phyloP scores from a whole-genome alignment of 2,329 filamentous ascomycete species.

The Epichloe festucae region DNA sequence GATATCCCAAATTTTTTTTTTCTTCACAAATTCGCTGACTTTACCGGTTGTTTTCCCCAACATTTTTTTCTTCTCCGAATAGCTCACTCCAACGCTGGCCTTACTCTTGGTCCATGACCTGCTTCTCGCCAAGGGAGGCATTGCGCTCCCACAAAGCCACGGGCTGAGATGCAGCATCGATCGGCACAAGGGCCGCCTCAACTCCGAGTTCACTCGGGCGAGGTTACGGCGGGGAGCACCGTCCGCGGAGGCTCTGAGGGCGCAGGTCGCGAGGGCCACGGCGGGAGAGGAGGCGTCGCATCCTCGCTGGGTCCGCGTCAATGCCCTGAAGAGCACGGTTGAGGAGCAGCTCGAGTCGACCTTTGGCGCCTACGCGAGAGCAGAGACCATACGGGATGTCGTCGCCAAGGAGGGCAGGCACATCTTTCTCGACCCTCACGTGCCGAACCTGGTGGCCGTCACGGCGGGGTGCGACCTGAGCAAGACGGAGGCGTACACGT shows the following conservation, averaged over 20 bases:
- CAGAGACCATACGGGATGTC: slow-evolving; percentile 43
- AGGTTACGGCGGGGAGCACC: slow-evolving; percentile 59
- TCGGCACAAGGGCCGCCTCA: slow-evolving; percentile 67
- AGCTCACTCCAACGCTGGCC: slow-evolving; percentile 71
- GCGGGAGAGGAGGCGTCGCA: slow-evolving; percentile 43
- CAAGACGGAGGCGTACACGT: slow-evolving; percentile 58
- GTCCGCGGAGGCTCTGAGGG: slow-evolving; percentile 52
- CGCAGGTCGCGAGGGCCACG: slow-evolving; percentile 39
- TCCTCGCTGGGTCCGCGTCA: slow-evolving; percentile 88
- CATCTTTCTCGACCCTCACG: slow-evolving; percentile 63
- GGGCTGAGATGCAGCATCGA: slow-evolving; percentile 64
- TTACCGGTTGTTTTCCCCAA: not conserved
- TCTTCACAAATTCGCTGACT: not conserved
- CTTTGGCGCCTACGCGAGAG: slow-evolving; percentile 51
- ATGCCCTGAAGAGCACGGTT: slow-evolving; percentile 60
- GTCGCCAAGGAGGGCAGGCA: slow-evolving; percentile 32
- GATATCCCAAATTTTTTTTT: not conserved
- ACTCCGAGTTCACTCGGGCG: slow-evolving; percentile 70
- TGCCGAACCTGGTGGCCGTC: slow-evolving; percentile 74
- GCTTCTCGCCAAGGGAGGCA: slow-evolving; percentile 65
- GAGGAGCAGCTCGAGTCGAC: slow-evolving; percentile 61
- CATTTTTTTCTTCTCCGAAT: too few relatives aligned
- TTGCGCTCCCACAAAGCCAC: slow-evolving; percentile 69
- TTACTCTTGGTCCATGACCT: slow-evolving; percentile 80
- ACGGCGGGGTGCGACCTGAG: slow-evolving; percentile 60